Conservation (phyloP, 441 rosid species). For the Biscutella laevigata region DNA sequence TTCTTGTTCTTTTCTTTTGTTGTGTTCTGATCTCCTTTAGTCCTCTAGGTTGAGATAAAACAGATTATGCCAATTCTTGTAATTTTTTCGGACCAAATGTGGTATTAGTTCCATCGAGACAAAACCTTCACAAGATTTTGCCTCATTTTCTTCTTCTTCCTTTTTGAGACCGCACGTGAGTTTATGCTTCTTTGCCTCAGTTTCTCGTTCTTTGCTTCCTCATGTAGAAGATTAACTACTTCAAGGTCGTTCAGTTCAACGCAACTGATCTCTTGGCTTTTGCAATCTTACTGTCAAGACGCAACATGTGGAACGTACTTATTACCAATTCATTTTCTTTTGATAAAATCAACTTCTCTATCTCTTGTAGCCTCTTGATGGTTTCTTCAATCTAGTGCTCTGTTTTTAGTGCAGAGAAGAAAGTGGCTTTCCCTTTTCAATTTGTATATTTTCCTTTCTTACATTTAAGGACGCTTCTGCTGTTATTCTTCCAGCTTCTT, state of each 20-base stretch:
- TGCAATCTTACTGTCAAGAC: conserved; percentile 50
- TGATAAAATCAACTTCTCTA: conserved; percentile 44
- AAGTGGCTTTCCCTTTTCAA: conserved; percentile 45
- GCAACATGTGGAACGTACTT: conserved; percentile 65
- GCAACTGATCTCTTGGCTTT: conserved; percentile 72
- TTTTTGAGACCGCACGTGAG: conserved; percentile 39
- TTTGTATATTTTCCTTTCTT: conserved; percentile 53
- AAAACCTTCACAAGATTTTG: conserved; percentile 41
- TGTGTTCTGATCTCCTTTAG: neutral
- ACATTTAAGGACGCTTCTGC: conserved; percentile 63
- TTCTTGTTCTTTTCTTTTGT: neutral
- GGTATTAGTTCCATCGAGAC: conserved; percentile 74
- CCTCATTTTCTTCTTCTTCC: conserved; percentile 46
- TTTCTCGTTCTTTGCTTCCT: conserved; percentile 68
- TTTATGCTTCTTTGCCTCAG: conserved; percentile 58
- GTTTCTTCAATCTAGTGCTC: conserved; percentile 58
- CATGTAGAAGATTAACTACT: conserved; percentile 65
- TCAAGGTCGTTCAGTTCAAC: conserved; percentile 51
- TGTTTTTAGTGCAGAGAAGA: conserved; percentile 33
- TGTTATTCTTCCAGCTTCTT: conserved; percentile 85
- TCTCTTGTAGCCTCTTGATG: conserved; percentile 46
- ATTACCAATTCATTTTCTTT: conserved; percentile 69
- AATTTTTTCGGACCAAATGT: conserved; percentile 47
- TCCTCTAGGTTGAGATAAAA: conserved; percentile 10
- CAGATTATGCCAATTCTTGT: conserved; percentile 51